Evolutionary conservation across 306 rosid species (phyloP), one percentile per base, ranked within the genome.

Genomic region (Castanea mollissima): DNA sequence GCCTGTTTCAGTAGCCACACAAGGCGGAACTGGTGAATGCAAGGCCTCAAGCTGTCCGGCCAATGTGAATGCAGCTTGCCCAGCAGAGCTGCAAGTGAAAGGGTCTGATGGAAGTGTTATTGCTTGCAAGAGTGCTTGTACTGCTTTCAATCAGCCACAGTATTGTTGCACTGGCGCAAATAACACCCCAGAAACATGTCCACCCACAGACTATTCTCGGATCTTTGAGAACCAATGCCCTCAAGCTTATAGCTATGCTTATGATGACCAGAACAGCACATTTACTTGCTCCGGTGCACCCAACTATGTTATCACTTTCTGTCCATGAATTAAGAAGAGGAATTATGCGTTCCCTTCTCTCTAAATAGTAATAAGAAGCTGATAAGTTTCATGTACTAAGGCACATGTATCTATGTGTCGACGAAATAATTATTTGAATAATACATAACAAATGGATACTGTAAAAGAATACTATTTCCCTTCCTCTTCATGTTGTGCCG

Each of bases 171-270:
- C 84, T 13, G 84, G 82, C 0, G 77, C 49, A 1, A 20, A 71
- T 8, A 7, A 32, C 0, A 19, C n/a, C 1, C 82, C 88, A 3
- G 69, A 65, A 2, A 83, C 55, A 19, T 88, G 91, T n/a, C 80
- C 78, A 1, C 89, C 91, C 20, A 80, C 86, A 0, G 0, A 77
- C 5, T 85, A 78, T 35, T 88, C 91, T 1, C 3, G 0, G 74
- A 75, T 88, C 19, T 88, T 85, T 35, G 56, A 88, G 81, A 25
- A 58, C 2, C 83, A 81, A 55, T 85, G 91, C 35, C 89, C 91
- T 29, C 77, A 35, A 32, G 91, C 91, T 58, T 88, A 88, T 71
- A 88, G 86, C 55, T 84, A 88, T 16, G 87, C 92, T 13, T 79
- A 73, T 5, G 92, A 88, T 16, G 88, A 84, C 21, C 15, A 54